Percentiles rank a stretch among this genome's conserved stretches.
Conservation (phyloP, 129 eudicot genomes). For the Centrapalus pauciflorus region DNA sequence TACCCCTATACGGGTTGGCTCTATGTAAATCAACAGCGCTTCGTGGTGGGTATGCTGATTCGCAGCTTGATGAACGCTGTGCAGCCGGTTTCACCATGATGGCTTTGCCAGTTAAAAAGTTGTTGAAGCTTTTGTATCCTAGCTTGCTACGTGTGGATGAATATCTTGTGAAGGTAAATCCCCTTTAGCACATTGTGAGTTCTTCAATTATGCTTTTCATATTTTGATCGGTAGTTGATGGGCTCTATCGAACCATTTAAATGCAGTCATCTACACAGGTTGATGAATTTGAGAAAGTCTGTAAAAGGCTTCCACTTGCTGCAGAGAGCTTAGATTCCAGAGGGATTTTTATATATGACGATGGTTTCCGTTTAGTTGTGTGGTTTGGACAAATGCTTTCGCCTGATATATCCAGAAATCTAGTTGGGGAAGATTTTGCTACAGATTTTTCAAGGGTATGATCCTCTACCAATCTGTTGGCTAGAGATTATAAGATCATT, state of each 20-base stretch:
- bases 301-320: slow-evolving; percentile 62
- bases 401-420: slow-evolving; percentile 59
- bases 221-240: background rate
- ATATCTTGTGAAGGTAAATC: slow-evolving; percentile 52
- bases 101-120: slow-evolving; percentile 80
- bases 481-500: background rate
- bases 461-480: slow-evolving; percentile 5
- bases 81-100: slow-evolving; percentile 89
- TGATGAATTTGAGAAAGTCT: slow-evolving; percentile 34
- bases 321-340: slow-evolving; percentile 75
- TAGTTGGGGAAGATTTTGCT: slow-evolving; percentile 69
- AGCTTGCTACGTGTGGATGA: slow-evolving; percentile 66
- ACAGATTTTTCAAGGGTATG: slow-evolving; percentile 75
- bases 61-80: slow-evolving; percentile 86
- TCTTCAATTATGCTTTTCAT: background rate
- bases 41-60: slow-evolving; percentile 83
- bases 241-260: background rate
- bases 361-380: slow-evolving; percentile 83
- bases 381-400: slow-evolving; percentile 85
- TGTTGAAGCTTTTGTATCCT: slow-evolving; percentile 80
- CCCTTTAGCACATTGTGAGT: background rate
- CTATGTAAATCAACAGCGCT: slow-evolving; percentile 69
- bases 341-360: slow-evolving; percentile 77
- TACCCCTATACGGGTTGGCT: slow-evolving; percentile 72
- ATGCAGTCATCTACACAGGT: slow-evolving; percentile 31